Conservation (phyloP, 1,139 yeast species). For the Blastobotrys niveus region DNA sequence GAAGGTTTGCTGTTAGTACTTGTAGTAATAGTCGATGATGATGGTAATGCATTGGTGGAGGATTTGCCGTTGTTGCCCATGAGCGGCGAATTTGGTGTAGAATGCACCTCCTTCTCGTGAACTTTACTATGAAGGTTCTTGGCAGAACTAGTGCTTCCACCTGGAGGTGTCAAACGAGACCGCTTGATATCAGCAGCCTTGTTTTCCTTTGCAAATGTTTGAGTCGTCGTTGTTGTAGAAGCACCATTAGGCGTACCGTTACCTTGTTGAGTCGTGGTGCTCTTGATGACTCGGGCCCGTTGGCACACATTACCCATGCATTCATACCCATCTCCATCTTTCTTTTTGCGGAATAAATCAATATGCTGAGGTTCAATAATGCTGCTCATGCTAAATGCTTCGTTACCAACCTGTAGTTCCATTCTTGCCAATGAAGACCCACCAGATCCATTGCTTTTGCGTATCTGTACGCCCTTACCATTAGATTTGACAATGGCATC, state of each 20-base stretch:
- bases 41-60: neutral
- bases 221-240: no score
- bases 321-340: slow-evolving; percentile 12
- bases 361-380: slow-evolving; percentile 20
- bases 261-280: neutral
- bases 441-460: no score
- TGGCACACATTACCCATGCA: slow-evolving; percentile 26
- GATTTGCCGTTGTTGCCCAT: neutral
- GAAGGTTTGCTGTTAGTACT: neutral
- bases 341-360: slow-evolving; percentile 18
- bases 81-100: slow-evolving; percentile 13
- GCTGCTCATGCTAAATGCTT: slow-evolving; percentile 17
- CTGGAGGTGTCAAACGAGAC: slow-evolving; percentile 16
- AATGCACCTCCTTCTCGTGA: slow-evolving; percentile 5
- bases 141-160: no score
- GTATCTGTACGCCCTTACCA: slow-evolving; percentile 18
- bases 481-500: slow-evolving; percentile 19
- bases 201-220: neutral
- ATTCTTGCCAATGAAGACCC: no score
- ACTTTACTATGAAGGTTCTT: neutral
- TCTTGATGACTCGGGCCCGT: slow-evolving; percentile 16
- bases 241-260: no score
- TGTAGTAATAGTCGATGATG: slow-evolving; percentile 14
- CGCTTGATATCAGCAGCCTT: slow-evolving; percentile 5
- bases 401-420: slow-evolving; percentile 18